Evolutionary conservation across 176 grass and related monocot species (phyloP).

Genomic region (Olyra latifolia): DNA sequence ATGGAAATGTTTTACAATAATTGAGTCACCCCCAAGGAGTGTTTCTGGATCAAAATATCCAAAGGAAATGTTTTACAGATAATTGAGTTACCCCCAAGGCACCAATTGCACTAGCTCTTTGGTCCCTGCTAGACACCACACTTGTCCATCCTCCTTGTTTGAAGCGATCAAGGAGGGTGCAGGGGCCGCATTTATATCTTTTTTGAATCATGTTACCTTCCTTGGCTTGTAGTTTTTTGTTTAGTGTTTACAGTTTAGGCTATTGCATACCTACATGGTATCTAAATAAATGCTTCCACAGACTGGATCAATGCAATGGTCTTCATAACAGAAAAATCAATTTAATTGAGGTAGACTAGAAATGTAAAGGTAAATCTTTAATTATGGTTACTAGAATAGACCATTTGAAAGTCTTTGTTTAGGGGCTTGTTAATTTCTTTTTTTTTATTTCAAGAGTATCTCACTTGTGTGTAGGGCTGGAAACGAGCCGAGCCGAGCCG

Average conservation of each 20-base stretch:
- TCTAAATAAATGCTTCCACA: background rate
- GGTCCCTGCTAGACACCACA: no score
- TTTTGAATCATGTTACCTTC: background rate
- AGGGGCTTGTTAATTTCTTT: background rate
- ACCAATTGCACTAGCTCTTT: no score
- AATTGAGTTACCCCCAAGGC: no score
- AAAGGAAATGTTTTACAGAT: no score
- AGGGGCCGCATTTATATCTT: no score
- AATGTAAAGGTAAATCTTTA: background rate
- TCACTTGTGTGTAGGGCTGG: background rate
- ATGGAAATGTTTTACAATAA: no score
- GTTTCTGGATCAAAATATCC: no score
- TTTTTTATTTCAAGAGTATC: background rate
- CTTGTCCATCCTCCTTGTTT: no score
- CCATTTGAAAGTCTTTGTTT: background rate
- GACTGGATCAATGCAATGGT: background rate
- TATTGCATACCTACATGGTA: background rate
- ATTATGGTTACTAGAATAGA: background rate
- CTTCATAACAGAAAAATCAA: background rate
- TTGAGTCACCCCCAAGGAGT: no score
- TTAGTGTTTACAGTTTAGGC: background rate
- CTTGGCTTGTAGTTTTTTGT: background rate
- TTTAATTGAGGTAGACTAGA: background rate
- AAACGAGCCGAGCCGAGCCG: no score
- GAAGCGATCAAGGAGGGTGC: no score